Evolutionary conservation across 495 filamentous ascomycete genomes (phyloP), one percentile per base, ranked within the genome.

Genomic region (Penicillium lagena): DNA sequence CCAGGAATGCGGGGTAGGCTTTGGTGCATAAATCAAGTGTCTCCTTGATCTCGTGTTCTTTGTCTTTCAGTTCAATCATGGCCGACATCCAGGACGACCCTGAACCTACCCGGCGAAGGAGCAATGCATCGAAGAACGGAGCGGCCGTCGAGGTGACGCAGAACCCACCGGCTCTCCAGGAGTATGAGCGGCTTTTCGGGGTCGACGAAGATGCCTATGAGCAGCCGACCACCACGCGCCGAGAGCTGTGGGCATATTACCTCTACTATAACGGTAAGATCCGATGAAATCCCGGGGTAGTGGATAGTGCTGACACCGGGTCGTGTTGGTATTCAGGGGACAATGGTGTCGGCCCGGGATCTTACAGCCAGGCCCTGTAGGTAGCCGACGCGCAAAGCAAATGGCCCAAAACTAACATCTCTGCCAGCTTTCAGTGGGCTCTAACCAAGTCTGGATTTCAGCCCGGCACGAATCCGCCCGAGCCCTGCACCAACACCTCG

Each of bases 171-270:
- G 55, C 46, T 1, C 35, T 67, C 6, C 51, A 52, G 30, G 64
- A 66, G 39, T 64, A 67, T 42, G 65, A 72, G 30, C 63, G 52
- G 15, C 51, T 75, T 0, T 73, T 73, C 29, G 58, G 61, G 12
- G 58, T 62, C 11, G 60, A 64, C 37, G 66, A 66, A 43, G 66
- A 69, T 38, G 52, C 60, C 7, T 61, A 60, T 45, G 60, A 63
- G 12, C 66, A 71, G 40, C 72, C 72, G 7, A 73, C 68, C 9
- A 75, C 72, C 12, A 72, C 66, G 1, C 54, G 68, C 22, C 69
- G 55, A 43, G 72, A 75, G 42, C 51, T 75, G 1, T 75, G 70
- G 72, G 65, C 69, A 2, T 75, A 75, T 42, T 75, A 75, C 47
- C 67, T 75, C 11, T 71, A 73, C 40, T 67, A 68, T 39, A 67